Conservation (phyloP, 2,329 filamentous ascomycete genomes). For the Colletotrichum trifolii region DNA sequence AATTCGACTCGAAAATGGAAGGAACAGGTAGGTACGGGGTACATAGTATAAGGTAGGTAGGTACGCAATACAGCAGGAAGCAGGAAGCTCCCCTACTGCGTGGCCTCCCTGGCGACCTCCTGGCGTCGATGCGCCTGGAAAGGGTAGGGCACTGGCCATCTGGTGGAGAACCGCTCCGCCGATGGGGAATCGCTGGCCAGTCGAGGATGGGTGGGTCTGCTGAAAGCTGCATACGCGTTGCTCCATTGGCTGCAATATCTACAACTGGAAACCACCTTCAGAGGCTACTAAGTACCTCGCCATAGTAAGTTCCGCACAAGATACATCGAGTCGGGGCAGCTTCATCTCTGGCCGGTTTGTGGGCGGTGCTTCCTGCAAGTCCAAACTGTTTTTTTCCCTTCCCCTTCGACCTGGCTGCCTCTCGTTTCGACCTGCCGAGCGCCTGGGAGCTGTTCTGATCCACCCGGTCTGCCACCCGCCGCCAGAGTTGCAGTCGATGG, state of each 20-base stretch:
- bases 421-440: background rate
- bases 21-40: background rate
- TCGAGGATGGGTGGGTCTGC: conserved; percentile 23
- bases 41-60: background rate
- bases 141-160: conserved; percentile 23
- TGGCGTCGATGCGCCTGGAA: conserved; percentile 31
- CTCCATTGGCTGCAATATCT: conserved; percentile 14
- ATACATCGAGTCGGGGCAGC: no score
- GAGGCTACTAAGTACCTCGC: background rate
- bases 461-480: conserved; percentile 24
- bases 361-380: conserved; percentile 10
- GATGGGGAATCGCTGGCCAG: conserved; percentile 19
- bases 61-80: no score
- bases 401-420: conserved; percentile 5
- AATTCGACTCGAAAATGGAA: conserved; percentile 20
- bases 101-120: conserved; percentile 20
- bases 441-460: background rate
- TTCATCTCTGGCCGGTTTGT: conserved; percentile 4
- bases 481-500: conserved; percentile 28
- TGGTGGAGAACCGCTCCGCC: background rate
- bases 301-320: no score
- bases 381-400: background rate
- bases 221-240: background rate
- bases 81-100: background rate
- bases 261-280: conserved; percentile 24